phyloP scores from a whole-genome alignment of 768 basidiomycete genomes.

The Cytidiella melzeri region DNA sequence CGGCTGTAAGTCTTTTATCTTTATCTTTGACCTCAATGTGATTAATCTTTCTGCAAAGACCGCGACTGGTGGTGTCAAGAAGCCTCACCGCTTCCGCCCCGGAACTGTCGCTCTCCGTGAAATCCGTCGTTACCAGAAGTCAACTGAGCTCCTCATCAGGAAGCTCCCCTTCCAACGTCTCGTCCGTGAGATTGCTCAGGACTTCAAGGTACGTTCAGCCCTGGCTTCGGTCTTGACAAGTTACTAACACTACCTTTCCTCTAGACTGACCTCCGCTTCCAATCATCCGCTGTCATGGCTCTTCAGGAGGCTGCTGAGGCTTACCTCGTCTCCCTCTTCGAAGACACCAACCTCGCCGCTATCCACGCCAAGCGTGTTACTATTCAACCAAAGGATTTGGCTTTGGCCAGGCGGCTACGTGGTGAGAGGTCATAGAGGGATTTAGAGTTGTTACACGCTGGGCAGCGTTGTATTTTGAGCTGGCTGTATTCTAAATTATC shows the following conservation, averaged over 20 bases:
- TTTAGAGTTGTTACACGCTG: neutral
- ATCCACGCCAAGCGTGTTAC: too few relatives aligned
- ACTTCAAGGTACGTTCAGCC: conserved; percentile 44
- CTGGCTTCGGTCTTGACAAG: neutral
- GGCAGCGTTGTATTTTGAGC: conserved; percentile 9
- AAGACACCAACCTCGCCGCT: too few relatives aligned
- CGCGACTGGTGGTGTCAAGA: conserved; percentile 63
- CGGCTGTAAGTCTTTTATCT: too few relatives aligned
- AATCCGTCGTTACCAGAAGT: conserved; percentile 36
- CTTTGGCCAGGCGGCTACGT: conserved; percentile 42
- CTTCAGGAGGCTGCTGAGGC: conserved; percentile 55
- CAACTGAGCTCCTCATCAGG: conserved; percentile 34
- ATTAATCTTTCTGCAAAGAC: conserved; percentile 19
- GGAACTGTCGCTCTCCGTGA: too few relatives aligned
- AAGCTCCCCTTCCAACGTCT: conserved; percentile 63
- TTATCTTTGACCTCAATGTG: neutral
- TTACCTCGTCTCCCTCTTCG: conserved; percentile 34
- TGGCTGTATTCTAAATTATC: conserved; percentile 18
- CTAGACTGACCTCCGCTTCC: conserved; percentile 55
- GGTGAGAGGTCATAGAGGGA: conserved; percentile 35
- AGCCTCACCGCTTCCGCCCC: too few relatives aligned
- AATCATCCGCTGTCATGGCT: conserved; percentile 57
- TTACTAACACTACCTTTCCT: neutral
- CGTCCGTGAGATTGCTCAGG: conserved; percentile 60
- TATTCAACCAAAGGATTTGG: conserved; percentile 52